Evolutionary conservation across 2,329 filamentous ascomycete species (phyloP).

Genomic region (Verticillium nonalfalfae): DNA sequence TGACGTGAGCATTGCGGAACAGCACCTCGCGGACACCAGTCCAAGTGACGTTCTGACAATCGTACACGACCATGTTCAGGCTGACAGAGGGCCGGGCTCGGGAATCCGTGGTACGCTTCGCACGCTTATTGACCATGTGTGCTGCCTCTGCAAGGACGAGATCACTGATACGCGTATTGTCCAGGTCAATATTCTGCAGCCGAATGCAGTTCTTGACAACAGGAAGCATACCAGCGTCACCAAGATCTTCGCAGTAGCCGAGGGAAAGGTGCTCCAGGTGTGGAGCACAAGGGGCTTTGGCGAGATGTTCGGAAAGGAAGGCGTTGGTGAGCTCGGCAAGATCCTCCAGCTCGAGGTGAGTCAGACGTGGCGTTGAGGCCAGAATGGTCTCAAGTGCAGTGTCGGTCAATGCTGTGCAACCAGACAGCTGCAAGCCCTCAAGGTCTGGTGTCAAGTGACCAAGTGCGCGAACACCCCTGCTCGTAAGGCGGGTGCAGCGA

Average conservation of each 20-base stretch:
- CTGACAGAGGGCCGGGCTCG: conserved; percentile 48
- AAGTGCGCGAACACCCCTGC: conserved; percentile 62
- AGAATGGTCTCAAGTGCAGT: conserved; percentile 65
- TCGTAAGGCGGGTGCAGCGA: conserved; percentile 68
- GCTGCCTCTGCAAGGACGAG: conserved; percentile 81
- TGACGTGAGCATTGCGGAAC: conserved; percentile 73
- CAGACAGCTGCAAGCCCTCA: conserved; percentile 77
- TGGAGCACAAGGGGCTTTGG: conserved; percentile 67
- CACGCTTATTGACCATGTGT: conserved; percentile 65
- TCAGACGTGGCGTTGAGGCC: conserved; percentile 68
- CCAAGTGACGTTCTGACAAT: conserved; percentile 91
- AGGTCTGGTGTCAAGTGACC: conserved; percentile 71
- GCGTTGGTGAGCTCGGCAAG: conserved; percentile 70
- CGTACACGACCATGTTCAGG: conserved; percentile 76
- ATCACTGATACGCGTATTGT: conserved; percentile 89
- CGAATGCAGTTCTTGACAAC: conserved; percentile 68
- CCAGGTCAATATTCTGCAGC: conserved; percentile 72
- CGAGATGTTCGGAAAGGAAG: conserved; percentile 64
- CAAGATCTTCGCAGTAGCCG: conserved; percentile 81
- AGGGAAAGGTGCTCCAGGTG: conserved; percentile 75
- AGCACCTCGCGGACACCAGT: conserved; percentile 82
- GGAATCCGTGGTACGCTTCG: conserved; percentile 31
- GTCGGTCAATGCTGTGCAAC: conserved; percentile 70
- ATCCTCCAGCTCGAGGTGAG: conserved; percentile 86
- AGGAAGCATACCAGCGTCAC: conserved; percentile 78